Conservation (phyloP, 257 asterid species). For the Scutellaria minor region DNA sequence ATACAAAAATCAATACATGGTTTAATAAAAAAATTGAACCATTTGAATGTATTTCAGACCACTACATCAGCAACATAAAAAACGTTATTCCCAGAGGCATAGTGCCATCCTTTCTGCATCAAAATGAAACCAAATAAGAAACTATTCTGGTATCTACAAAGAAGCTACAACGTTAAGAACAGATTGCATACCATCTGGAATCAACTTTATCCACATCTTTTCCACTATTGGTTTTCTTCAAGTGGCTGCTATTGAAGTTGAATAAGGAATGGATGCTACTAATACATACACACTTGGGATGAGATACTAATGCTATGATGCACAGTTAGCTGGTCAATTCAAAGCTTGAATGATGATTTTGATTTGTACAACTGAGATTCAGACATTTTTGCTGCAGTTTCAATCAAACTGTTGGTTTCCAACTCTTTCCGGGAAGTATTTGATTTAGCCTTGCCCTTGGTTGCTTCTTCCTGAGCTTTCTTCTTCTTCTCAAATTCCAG, state of each 20-base stretch:
- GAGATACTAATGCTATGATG: conserved; percentile 3
- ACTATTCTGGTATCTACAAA: conserved; percentile 12
- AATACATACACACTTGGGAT: not conserved
- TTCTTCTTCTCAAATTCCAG: conserved; percentile 75
- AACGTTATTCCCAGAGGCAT: conserved; percentile 16
- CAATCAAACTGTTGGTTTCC: conserved; percentile 33
- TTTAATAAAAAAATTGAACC: conserved; percentile 3
- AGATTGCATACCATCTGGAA: conserved; percentile 2
- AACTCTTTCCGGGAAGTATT: conserved; percentile 35
- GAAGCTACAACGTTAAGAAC: not conserved
- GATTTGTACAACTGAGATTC: conserved; percentile 32
- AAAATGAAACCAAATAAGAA: conserved; percentile 10
- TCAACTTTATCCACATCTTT: not conserved
- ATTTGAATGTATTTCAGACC: conserved; percentile 11
- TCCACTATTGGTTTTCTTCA: not conserved
- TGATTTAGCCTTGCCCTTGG: conserved; percentile 41
- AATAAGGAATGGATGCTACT: not conserved
- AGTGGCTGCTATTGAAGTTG: conserved; percentile 12
- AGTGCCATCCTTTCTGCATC: conserved; percentile 10
- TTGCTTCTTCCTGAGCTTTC: conserved; percentile 67
- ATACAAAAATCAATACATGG: conserved; percentile 31
- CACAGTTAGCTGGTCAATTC: not conserved
- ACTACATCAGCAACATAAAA: conserved; percentile 17
- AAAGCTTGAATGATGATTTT: not conserved
- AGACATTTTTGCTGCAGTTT: conserved; percentile 32